These are phyloP conservation scores for Thelonectria olida DNA, from an alignment of 2,329 filamentous ascomycete genomes.

Conservation along the genomic window DNA sequence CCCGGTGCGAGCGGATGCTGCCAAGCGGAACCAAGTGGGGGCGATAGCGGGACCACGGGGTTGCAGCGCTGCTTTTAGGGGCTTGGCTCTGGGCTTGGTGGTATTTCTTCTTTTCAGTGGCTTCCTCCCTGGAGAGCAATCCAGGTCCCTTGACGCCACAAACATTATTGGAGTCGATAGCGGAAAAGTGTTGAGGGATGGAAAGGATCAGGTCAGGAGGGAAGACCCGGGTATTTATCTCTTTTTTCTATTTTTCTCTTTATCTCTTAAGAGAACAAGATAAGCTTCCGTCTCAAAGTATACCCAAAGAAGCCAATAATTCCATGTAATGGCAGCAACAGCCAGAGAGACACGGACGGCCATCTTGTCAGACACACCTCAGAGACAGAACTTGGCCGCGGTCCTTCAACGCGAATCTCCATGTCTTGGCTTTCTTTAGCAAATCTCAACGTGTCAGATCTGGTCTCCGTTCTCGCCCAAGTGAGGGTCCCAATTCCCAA, in stretches of 20 bases:
- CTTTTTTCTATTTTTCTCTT: not conserved
- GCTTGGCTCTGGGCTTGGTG: no score
- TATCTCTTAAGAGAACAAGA: no score
- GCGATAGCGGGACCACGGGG: constrained; percentile 22
- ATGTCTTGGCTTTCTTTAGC: not conserved
- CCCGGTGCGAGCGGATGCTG: constrained; percentile 22
- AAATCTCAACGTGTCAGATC: not conserved
- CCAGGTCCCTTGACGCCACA: not conserved
- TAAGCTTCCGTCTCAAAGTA: no score
- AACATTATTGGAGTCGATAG: not conserved
- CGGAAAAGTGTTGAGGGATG: not conserved
- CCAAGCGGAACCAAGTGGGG: constrained; percentile 36
- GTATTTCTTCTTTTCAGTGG: no score
- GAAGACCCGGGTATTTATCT: not conserved
- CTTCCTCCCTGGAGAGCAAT: no score
- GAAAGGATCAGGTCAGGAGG: not conserved
- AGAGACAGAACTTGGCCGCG: not conserved
- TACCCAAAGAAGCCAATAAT: no score
- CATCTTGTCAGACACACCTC: not conserved
- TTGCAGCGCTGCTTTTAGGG: constrained; percentile 27
- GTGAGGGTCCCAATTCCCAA: not conserved
- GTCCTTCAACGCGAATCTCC: not conserved
- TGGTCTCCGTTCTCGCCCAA: not conserved
- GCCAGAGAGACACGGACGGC: no score
- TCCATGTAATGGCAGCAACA: no score